Conservation (phyloP, 805 yeast species). For the Helenozyma baotianmanensis region DNA sequence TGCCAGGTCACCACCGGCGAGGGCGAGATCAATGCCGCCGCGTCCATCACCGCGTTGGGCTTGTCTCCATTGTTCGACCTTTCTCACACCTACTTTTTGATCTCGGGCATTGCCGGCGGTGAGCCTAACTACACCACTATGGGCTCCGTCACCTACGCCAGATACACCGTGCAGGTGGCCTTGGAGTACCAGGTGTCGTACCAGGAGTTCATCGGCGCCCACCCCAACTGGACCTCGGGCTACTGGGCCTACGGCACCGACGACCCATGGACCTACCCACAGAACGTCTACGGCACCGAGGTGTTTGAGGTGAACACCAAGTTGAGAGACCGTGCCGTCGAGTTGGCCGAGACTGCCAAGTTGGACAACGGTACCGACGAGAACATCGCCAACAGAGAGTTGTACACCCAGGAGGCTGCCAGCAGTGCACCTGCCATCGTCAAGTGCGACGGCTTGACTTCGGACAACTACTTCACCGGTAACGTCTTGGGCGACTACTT, state of each 20-base stretch:
- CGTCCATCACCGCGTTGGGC: constrained; percentile 50
- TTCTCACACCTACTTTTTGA: constrained; percentile 53
- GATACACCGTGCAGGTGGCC: constrained; percentile 58
- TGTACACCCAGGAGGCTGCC: constrained; percentile 50
- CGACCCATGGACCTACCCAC: constrained; percentile 48
- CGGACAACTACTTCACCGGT: constrained; percentile 60
- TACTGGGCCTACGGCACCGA: constrained; percentile 54
- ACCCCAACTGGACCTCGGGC: constrained; percentile 55
- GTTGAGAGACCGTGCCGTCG: constrained; percentile 54
- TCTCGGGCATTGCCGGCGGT: constrained; percentile 67
- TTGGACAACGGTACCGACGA: constrained; percentile 43
- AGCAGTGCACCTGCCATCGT: constrained; percentile 41
- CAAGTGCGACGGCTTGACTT: constrained; percentile 56
- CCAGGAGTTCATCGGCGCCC: constrained; percentile 21
- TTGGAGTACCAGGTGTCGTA: constrained; percentile 57
- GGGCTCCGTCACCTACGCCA: constrained; percentile 58
- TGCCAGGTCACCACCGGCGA: constrained; percentile 68
- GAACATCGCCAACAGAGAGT: constrained; percentile 43
- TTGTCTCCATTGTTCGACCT: constrained; percentile 54
- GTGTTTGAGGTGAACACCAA: constrained; percentile 57
- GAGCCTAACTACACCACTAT: constrained; percentile 52
- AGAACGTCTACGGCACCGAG: constrained; percentile 57
- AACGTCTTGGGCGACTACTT: constrained; percentile 47
- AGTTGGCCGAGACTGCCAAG: constrained; percentile 42
- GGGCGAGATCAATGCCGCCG: constrained; percentile 64